These are phyloP conservation scores for Paramecium biaurelia DNA, from an alignment of 73 alveolate genomes.

Conservation along the genomic window DNA sequence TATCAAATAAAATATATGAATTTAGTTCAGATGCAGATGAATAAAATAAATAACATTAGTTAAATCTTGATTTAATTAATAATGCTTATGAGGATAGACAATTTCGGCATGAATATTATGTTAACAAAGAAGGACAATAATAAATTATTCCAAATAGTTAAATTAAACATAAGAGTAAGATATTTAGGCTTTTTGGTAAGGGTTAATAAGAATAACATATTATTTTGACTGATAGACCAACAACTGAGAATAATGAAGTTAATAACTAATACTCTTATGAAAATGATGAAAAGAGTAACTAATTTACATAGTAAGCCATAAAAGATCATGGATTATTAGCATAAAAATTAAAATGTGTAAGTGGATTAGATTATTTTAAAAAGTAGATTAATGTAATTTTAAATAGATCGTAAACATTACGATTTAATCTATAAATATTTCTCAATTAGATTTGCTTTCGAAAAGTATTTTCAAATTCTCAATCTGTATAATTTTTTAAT, in stretches of 20 bases:
- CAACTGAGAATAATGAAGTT: background rate
- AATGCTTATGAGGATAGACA: background rate
- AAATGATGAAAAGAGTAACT: background rate
- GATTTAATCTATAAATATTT: background rate
- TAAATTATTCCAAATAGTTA: background rate
- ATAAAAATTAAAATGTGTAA: background rate
- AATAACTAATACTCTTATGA: background rate
- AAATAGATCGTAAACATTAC: background rate
- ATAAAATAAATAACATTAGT: background rate
- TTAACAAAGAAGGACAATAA: background rate
- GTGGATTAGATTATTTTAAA: conserved; percentile 22
- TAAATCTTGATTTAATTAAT: background rate
- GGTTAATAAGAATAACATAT: background rate
- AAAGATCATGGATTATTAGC: background rate
- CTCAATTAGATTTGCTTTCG: background rate
- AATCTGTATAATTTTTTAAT: background rate
- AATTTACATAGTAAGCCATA: background rate
- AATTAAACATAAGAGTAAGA: background rate
- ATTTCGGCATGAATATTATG: background rate
- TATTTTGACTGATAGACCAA: background rate
- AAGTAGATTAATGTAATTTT: background rate
- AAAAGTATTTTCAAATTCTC: background rate
- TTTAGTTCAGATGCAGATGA: background rate
- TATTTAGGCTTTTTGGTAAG: background rate
- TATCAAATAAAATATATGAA: background rate